Evolutionary conservation across 176 grass and related monocot genomes (phyloP), one percentile per base, ranked within the genome.

Genomic region (Carex littledalei): DNA sequence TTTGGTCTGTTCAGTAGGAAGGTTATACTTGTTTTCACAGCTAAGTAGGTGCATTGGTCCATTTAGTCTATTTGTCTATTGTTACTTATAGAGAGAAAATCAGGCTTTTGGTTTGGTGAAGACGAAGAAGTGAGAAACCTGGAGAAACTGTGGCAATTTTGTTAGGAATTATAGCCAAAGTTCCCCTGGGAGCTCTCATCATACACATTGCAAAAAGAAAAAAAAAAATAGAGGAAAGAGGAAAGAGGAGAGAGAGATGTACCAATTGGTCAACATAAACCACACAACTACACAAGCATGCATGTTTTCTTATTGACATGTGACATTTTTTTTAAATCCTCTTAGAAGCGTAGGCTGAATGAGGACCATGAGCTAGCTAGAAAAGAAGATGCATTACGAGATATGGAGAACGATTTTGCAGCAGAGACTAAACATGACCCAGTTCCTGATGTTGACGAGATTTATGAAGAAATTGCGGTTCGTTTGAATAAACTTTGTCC

Each of bases 401-500:
- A 92, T 14, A 75, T 87, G 62, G 90, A 87, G 82, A 94, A 86
- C 67, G 29, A 80, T 85, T 81, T 76, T 90, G 88, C 87, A 85
- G 67, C 86, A 80, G 87, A 87, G 31, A 84, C 88, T 84, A 93
- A 68, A 84, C 78, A 49, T 75, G 82, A 29, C 18, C 60, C 88
- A 77, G 79, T 69, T 57, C 18, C 63, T 37, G 89, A 94, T 90
- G 87, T 87, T 53, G 87, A 89, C 10, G 95, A 98, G 75, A 81
- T 98, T 71, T 87, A 82, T 41, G 91, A 66, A 74, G 95, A 94
- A 87, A 94, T 94, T 73, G 86, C 55, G 88, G 95, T 98, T 73
- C 59, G 86, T 75, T 87, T 61, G 55, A 78, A 72, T 53, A 80
- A 61, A 41, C 64, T 81, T 76, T 65, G 49, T 77, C 50, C 11